These are phyloP conservation scores for Backusella morwellensis DNA, from an alignment of 192 early-diverging fungal species.

Conservation along the genomic window DNA sequence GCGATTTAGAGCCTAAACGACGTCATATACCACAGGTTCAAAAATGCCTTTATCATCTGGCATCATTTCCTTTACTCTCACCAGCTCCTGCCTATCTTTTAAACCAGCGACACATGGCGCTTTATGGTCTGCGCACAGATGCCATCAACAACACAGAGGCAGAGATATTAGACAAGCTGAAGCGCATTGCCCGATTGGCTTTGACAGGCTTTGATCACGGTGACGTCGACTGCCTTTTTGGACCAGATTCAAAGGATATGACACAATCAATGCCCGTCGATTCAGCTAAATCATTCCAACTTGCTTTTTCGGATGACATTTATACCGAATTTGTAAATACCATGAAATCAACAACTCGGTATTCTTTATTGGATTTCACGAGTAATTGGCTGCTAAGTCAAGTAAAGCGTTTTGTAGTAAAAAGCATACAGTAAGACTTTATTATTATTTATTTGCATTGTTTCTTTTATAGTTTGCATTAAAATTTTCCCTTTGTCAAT, in stretches of 20 bases:
- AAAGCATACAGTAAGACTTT: constrained; percentile 36
- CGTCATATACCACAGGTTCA: constrained; percentile 33
- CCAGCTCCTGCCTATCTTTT: constrained; percentile 36
- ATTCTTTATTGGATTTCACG: constrained; percentile 42
- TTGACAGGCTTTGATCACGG: constrained; percentile 20
- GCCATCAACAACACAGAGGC: constrained; percentile 15
- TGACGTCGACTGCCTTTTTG: constrained; percentile 14
- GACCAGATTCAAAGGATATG: constrained; percentile 33
- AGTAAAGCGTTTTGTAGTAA: constrained; percentile 48
- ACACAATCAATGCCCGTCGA: constrained; percentile 40
- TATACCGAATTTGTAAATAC: constrained; percentile 30
- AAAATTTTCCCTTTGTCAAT: neutral
- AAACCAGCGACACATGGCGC: constrained; percentile 47
- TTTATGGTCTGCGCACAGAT: constrained; percentile 18
- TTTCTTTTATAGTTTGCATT: no score
- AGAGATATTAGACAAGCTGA: constrained; percentile 8
- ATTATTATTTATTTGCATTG: neutral
- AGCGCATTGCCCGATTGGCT: constrained; percentile 9
- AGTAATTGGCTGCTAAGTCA: constrained; percentile 45
- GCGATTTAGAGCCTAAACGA: constrained; percentile 41
- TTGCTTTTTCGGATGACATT: constrained; percentile 30
- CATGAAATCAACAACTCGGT: constrained; percentile 45
- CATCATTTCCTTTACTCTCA: constrained; percentile 43
- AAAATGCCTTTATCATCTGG: constrained; percentile 45
- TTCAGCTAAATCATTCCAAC: constrained; percentile 26